Base-by-base conservation (phyloP, 2,329 filamentous ascomycete species). In the Penicillium corylophilum region DNA sequence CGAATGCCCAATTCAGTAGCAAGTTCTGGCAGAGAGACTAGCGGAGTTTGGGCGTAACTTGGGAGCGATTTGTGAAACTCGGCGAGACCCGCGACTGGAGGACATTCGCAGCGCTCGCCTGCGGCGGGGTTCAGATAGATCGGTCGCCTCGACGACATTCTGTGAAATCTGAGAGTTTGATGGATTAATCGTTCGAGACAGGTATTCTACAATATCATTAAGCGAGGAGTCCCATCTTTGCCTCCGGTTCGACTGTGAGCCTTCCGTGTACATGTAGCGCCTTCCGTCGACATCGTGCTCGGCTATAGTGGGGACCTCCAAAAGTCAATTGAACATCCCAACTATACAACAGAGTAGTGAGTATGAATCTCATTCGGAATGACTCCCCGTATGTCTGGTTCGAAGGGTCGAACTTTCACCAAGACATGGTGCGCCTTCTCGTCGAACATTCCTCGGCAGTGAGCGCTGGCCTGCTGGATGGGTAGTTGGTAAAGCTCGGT, bases 41-140 rank as follows among this genome's bases (percentile, higher is more conserved):
- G 74, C 2, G 78, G 77, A 0, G 85, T 88, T 7, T 71, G 68
- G 5, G 71, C 64, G 62, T 85, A 88, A 35, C 74, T 68, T 1
- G 84, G 84, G 1, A 89, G 75, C 1, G 70, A 73, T 26, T 71
- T 63, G 61, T 90, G 87, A 65, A 89, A 87, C 44, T 55, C 35
- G 12, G 49, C 16, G 7, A 64, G 44, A 29, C 56, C 57, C 13
- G 57, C 33, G 22, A 55, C 50, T 6, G 33, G 42, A 16, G 51
- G 44, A n/a, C 45, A 46, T 24, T 47, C 39, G 33, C 53, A 57
- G 39, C 47, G 56, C 44, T 61, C 51, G 16, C 51, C 49, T 2
- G 60, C 54, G 12, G 50, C 39, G 36, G 55, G 53, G 52, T 69
- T 70, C 50, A 63, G 47, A 50, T 64, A 67, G 35, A 70, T 64